A percentile compares a stretch with the other conserved stretches of the same genome.
phyloP scores from a whole-genome alignment of 208 protist species.

The Entamoeba moshkovskii region DNA sequence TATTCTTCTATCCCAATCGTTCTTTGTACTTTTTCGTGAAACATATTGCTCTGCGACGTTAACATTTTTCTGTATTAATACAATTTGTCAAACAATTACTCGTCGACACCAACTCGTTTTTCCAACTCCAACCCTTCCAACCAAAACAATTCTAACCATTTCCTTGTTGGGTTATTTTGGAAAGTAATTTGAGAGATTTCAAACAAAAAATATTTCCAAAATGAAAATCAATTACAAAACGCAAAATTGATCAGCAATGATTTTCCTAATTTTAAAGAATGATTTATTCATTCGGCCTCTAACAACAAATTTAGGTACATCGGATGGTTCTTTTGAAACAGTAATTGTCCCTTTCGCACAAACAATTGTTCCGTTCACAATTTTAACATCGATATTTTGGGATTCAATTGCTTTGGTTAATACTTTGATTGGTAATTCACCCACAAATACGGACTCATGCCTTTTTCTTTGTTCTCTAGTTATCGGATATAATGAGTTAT shows the following conservation, averaged over 20 bases:
- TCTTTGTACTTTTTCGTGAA: too few species aligned
- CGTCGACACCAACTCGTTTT: too few species aligned
- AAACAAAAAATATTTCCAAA: too few species aligned
- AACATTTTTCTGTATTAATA: too few species aligned
- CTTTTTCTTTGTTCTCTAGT: not conserved
- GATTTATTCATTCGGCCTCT: not conserved
- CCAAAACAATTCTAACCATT: too few species aligned
- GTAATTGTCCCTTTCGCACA: not conserved
- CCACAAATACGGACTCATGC: not conserved
- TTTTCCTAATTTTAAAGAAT: not conserved
- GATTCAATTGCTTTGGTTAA: not conserved
- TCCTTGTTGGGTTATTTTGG: too few species aligned
- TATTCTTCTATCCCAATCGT: too few species aligned
- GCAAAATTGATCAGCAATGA: not conserved
- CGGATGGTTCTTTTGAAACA: not conserved
- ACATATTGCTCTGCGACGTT: too few species aligned
- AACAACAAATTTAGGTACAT: not conserved
- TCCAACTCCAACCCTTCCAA: too few species aligned
- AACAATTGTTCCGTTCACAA: not conserved
- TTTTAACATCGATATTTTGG: not conserved
- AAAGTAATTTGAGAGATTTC: too few species aligned
- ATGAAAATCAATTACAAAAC: too few species aligned
- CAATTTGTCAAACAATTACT: too few species aligned
- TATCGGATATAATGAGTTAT: not conserved
- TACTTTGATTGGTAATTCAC: not conserved